phyloP scores from a whole-genome alignment of 176 grass and related monocot species.

The Chrysopogon serrulatus region DNA sequence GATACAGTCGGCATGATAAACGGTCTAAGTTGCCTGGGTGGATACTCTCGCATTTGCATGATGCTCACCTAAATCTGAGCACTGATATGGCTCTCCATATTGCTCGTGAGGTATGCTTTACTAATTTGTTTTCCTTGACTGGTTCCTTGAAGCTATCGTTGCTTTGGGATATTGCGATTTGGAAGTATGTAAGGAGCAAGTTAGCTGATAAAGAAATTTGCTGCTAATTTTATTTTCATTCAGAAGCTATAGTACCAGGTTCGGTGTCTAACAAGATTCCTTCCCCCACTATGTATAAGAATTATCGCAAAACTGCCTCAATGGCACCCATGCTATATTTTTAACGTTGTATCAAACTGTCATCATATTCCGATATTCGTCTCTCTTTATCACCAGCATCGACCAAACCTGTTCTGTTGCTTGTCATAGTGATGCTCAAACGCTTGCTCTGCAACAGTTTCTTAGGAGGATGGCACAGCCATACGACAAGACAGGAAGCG shows the following conservation, averaged over 20 bases:
- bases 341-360: not conserved
- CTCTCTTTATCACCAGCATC: not conserved
- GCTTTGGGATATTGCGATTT: not conserved
- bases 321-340: not conserved
- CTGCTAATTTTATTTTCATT: not conserved
- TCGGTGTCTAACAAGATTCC: not conserved
- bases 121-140: not conserved
- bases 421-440: not conserved
- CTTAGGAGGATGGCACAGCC: constrained; percentile 95
- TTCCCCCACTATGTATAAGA: not conserved
- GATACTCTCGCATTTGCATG: constrained; percentile 91
- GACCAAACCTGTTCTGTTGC: not conserved
- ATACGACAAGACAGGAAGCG: constrained; percentile 71
- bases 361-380: too few relatives aligned
- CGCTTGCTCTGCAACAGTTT: constrained; percentile 41
- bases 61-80: constrained; percentile 88
- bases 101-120: constrained; percentile 72
- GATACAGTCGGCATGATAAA: constrained; percentile 88
- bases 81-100: constrained; percentile 98
- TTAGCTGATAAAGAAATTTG: not conserved
- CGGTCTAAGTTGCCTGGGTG: constrained; percentile 93
- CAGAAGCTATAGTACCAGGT: not conserved
- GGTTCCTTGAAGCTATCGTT: not conserved
- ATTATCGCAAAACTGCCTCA: not conserved
- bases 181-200: not conserved